Conservation (phyloP, 1,284 basidiomycete species). For the Microbotryum saponariae region DNA sequence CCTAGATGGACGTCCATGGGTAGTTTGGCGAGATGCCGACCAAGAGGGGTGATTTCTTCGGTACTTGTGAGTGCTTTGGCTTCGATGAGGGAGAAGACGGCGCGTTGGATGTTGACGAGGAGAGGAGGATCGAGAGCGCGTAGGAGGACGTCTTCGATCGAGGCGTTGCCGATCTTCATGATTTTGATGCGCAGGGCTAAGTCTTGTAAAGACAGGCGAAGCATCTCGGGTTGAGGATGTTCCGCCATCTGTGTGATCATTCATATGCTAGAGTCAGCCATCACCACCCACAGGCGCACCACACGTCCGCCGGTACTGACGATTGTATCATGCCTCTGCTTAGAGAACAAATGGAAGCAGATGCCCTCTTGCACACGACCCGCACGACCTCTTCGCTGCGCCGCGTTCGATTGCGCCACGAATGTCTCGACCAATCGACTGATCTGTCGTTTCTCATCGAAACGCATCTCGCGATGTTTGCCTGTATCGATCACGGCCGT, state of each 20-base stretch:
- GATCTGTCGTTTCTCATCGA: slow-evolving; percentile 95
- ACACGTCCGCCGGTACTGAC: slow-evolving; percentile 29
- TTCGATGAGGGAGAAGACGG: slow-evolving; percentile 85
- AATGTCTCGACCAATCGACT: slow-evolving; percentile 88
- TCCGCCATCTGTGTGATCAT: slow-evolving; percentile 61
- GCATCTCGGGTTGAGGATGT: slow-evolving; percentile 91
- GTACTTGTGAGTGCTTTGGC: slow-evolving; percentile 72
- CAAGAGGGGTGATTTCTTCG: slow-evolving; percentile 95
- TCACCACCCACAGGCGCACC: slow-evolving; percentile 18
- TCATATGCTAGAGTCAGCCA: neutral
- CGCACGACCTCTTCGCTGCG: slow-evolving; percentile 81
- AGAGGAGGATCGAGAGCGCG: slow-evolving; percentile 85
- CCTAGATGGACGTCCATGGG: slow-evolving; percentile 95
- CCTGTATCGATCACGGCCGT: slow-evolving; percentile 96
- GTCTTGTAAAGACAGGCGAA: slow-evolving; percentile 86
- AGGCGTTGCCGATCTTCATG: slow-evolving; percentile 71
- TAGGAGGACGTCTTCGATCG: slow-evolving; percentile 83
- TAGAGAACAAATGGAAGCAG: slow-evolving; percentile 95
- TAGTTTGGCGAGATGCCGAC: slow-evolving; percentile 78
- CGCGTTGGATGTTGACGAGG: slow-evolving; percentile 79
- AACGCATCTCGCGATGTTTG: slow-evolving; percentile 81
- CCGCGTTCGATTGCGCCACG: slow-evolving; percentile 86
- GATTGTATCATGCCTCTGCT: slow-evolving; percentile 66
- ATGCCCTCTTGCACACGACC: slow-evolving; percentile 86
- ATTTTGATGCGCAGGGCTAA: slow-evolving; percentile 94